These are phyloP conservation scores for Phlyctochytrium bullatum DNA, from an alignment of 192 early-diverging fungal genomes.

Conservation along the genomic window DNA sequence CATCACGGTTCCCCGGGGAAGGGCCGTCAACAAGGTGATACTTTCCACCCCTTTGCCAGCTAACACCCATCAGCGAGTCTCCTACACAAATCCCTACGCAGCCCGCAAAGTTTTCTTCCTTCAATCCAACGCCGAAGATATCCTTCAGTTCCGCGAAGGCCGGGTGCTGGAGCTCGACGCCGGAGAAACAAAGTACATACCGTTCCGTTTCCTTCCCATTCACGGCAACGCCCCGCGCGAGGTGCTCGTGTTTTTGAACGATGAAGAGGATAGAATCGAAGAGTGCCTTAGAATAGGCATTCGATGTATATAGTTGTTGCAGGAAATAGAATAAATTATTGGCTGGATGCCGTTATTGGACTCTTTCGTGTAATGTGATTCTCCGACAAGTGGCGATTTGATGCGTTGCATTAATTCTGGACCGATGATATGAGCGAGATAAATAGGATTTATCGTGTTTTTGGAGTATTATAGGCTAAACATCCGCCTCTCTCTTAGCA, in stretches of 20 bases:
- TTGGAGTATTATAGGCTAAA: too few relatives aligned
- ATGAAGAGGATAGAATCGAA: conserved; percentile 48
- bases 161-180: conserved; percentile 31
- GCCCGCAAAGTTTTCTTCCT: conserved; percentile 37
- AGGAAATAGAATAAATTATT: too few relatives aligned
- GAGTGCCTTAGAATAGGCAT: conserved; percentile 48
- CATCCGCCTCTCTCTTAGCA: too few relatives aligned
- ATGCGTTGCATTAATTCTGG: too few relatives aligned
- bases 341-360: too few relatives aligned
- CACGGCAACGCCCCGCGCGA: conserved; percentile 9
- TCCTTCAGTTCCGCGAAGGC: conserved; percentile 45
- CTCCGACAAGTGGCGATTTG: too few relatives aligned
- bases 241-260: conserved; percentile 50
- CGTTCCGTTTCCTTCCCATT: conserved; percentile 36
- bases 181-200: conserved; percentile 46
- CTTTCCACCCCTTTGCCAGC: background rate
- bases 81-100: conserved; percentile 54
- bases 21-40: conserved; percentile 43
- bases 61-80: conserved; percentile 38
- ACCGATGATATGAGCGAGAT: too few relatives aligned
- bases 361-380: too few relatives aligned
- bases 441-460: too few relatives aligned
- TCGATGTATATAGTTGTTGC: too few relatives aligned
- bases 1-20: conserved; percentile 33
- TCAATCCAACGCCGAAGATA: conserved; percentile 35